Evolutionary conservation across 1,284 basidiomycete genomes (phyloP).

Genomic region (Inonotus hispidus): DNA sequence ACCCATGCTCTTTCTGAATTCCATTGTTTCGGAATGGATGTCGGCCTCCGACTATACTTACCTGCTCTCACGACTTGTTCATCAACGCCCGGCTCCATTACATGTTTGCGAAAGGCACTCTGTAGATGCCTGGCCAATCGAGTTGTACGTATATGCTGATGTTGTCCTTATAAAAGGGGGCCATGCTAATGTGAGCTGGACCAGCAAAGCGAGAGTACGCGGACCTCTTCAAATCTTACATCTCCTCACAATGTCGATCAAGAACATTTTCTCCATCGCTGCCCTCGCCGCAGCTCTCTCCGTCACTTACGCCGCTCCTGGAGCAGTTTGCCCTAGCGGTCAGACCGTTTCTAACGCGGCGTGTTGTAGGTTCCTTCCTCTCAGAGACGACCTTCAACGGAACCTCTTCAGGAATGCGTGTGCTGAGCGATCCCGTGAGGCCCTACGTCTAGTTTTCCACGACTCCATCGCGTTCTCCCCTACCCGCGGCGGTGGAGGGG

Average conservation of each 20-base stretch:
- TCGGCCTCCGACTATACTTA: neutral
- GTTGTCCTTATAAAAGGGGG: neutral
- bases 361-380: slow-evolving; percentile 35
- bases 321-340: slow-evolving; percentile 33
- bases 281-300: neutral
- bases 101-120: neutral
- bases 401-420: slow-evolving; percentile 12
- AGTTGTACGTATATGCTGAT: neutral
- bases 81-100: neutral
- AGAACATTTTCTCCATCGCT: neutral
- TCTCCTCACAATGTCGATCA: slow-evolving; percentile 12
- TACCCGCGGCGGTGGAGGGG: slow-evolving; percentile 25
- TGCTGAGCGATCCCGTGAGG: slow-evolving; percentile 15
- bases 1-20: neutral
- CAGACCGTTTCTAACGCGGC: slow-evolving; percentile 32
- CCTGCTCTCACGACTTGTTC: neutral
- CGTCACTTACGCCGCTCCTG: slow-evolving; percentile 24
- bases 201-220: neutral
- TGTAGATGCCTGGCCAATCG: neutral
- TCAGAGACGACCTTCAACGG: slow-evolving; percentile 34
- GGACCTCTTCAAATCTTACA: neutral
- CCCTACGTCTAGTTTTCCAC: slow-evolving; percentile 30
- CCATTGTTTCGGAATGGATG: neutral
- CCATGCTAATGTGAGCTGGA: neutral
- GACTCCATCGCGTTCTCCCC: slow-evolving; percentile 35